phyloP scores from a whole-genome alignment of 768 basidiomycete species.

The Suillus variegatus region DNA sequence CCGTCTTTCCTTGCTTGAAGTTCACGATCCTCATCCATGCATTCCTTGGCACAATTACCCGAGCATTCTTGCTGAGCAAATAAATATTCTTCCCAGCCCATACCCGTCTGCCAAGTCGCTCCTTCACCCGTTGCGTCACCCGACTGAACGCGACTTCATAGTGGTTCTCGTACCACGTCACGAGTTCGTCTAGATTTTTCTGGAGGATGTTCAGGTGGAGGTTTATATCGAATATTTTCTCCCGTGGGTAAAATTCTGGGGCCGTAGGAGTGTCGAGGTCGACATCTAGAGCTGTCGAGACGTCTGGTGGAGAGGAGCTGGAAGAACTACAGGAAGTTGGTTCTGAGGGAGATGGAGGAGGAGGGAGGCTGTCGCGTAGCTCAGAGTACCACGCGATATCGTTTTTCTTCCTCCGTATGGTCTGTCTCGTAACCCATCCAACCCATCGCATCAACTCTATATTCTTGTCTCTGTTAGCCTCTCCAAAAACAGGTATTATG shows the following conservation, averaged over 20 bases:
- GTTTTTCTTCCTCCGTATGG: slow-evolving; percentile 49
- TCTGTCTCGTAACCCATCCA: slow-evolving; percentile 42
- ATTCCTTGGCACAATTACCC: slow-evolving; percentile 40
- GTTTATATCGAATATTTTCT: slow-evolving; percentile 46
- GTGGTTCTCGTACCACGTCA: slow-evolving; percentile 37
- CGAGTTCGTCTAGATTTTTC: slow-evolving; percentile 54
- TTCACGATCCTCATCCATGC: slow-evolving; percentile 54
- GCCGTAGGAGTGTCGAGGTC: slow-evolving; percentile 30
- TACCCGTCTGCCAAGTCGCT: slow-evolving; percentile 76
- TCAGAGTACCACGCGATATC: slow-evolving; percentile 45
- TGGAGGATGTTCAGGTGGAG: slow-evolving; percentile 58
- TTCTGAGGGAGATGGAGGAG: slow-evolving; percentile 19
- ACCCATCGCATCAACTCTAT: slow-evolving; percentile 64
- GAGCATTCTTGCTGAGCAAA: slow-evolving; percentile 34
- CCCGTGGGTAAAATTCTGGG: slow-evolving; percentile 20
- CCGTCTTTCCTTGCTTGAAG: slow-evolving; percentile 31
- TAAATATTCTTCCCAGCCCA: slow-evolving; percentile 64
- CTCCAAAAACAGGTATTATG: slow-evolving; percentile 57
- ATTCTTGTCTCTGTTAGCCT: slow-evolving; percentile 60
- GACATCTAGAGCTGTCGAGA: slow-evolving; percentile 14
- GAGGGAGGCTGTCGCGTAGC: slow-evolving; percentile 23
- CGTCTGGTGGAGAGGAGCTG: slow-evolving; percentile 22
- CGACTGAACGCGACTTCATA: slow-evolving; percentile 50
- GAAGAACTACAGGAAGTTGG: not conserved
- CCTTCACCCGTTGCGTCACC: slow-evolving; percentile 64